phyloP scores from a whole-genome alignment of 2,329 filamentous ascomycete species.

The Hysterium pulicare region DNA sequence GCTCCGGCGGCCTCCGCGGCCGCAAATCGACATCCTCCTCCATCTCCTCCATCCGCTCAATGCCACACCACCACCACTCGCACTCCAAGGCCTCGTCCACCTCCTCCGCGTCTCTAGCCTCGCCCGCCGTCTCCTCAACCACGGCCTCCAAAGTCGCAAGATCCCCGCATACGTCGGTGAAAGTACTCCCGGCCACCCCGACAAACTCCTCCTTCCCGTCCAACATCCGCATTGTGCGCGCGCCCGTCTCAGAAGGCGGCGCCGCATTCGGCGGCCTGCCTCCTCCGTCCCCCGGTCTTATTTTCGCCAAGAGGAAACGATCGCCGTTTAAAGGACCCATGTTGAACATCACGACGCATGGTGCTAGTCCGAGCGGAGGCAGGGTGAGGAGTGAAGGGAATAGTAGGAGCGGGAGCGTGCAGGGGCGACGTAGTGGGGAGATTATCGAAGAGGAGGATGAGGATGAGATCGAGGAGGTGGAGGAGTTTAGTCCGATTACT shows the following conservation, averaged over 20 bases:
- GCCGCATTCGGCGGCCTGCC: slow-evolving; percentile 52
- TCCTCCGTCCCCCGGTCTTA: slow-evolving; percentile 60
- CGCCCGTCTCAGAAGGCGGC: slow-evolving; percentile 42
- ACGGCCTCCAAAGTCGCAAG: slow-evolving; percentile 58
- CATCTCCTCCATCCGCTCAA: slow-evolving; percentile 85
- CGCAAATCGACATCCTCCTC: slow-evolving; percentile 96
- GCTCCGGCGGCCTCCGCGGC: slow-evolving; percentile 77
- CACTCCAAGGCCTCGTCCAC: slow-evolving; percentile 91
- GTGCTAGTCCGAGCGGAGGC: slow-evolving; percentile 30
- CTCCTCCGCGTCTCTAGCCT: slow-evolving; percentile 78
- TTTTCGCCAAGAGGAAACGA: slow-evolving; percentile 79
- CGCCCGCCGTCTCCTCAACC: slow-evolving; percentile 44
- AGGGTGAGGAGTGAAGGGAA: slow-evolving; percentile 12
- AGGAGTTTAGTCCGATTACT: slow-evolving; percentile 54
- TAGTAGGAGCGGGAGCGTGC: slow-evolving; percentile 53
- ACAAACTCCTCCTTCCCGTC: slow-evolving; percentile 70
- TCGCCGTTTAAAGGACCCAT: slow-evolving; percentile 80
- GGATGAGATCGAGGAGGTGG: slow-evolving; percentile 52
- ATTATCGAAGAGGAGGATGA: slow-evolving; percentile 53
- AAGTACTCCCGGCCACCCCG: slow-evolving; percentile 90
- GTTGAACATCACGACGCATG: slow-evolving; percentile 46
- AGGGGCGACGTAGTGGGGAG: slow-evolving; percentile 68
- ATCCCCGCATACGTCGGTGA: slow-evolving; percentile 82
- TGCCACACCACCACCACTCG: slow-evolving; percentile 71
- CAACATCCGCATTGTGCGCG: slow-evolving; percentile 79